These are phyloP conservation scores for Monilinia polystroma DNA, from an alignment of 2,329 filamentous ascomycete genomes.

Conservation along the genomic window DNA sequence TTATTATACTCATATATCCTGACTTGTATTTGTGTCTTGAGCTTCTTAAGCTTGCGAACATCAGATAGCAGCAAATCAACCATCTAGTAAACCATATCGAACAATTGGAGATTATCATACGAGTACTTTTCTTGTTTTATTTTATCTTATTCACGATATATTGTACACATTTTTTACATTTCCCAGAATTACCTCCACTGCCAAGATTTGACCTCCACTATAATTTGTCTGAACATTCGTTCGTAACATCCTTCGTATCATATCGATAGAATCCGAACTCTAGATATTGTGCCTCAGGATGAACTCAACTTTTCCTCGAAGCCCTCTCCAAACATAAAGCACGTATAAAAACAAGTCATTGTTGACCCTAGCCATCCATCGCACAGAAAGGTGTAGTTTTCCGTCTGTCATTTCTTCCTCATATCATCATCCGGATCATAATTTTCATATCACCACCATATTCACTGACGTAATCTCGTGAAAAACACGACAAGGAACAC, in stretches of 20 bases:
- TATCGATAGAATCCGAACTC: neutral
- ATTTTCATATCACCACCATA: neutral
- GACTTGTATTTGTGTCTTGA: neutral
- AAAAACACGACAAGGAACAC: conserved; percentile 28
- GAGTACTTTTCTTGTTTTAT: neutral
- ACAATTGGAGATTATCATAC: neutral
- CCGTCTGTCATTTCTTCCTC: neutral
- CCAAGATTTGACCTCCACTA: neutral
- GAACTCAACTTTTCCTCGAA: neutral
- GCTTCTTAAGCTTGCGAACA: neutral
- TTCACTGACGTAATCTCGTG: neutral
- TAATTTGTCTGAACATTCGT: neutral
- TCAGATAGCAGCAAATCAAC: neutral
- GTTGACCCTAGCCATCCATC: neutral
- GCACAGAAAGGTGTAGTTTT: too few relatives aligned
- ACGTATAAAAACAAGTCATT: neutral
- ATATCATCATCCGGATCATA: neutral
- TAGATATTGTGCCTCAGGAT: neutral
- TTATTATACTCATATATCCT: too few relatives aligned
- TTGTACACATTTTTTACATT: neutral
- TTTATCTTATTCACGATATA: neutral
- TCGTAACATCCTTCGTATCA: conserved; percentile 3
- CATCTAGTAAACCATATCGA: neutral
- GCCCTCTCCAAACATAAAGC: neutral
- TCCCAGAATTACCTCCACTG: conserved; percentile 8